Base-by-base conservation (phyloP, 441 rosid genomes). In the Adansonia madagascariensis region DNA sequence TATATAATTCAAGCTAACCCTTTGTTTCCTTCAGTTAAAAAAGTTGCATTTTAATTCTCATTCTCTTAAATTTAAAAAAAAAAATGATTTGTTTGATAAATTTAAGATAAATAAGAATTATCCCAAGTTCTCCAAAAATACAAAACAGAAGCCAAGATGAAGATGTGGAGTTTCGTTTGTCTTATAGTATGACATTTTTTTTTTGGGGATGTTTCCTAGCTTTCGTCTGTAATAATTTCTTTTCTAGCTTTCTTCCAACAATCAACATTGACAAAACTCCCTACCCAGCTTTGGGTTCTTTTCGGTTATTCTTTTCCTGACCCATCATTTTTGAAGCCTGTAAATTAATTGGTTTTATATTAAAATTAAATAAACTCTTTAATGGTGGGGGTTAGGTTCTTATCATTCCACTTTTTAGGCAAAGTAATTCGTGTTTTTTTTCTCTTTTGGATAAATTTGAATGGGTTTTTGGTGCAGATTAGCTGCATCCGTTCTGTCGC, bases 131-230 rank as follows among this genome's bases (percentile, higher is more conserved):
- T 47, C 10, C 10, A 6, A 68, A 67, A 50, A 5, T 41, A 68
- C 73, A 22, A 49, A 65, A 41, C 27, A 47, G 47, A 10, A 6
- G 73, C 7, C 50, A 65, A 17, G 73, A 67, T 47, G 73, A 43
- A 31, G 15, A 18, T 31, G 67, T 31, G 9, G 35, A 43, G 31
- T 18, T 43, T 12, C 39, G 43, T 12, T 63, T 46, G 72, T 68
- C 39, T 46, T 47, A 12, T 12, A 11, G 6, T 8, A 12, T 2
- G 62, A 1, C 60, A 11, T 15, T 49, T 47, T 46, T 68, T 47
- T 47, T 1, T 46, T 68, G 20, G 11, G 1, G 0, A 67, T 12
- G 57, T 22, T 68, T 22, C 20, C 9, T 68, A 47, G 20, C 18
- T 22, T 22, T 47, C 14, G 50, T 62, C 27, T 61, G 17, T 27